These are phyloP conservation scores for Diutina rugosa DNA, from an alignment of 1,139 yeast species.

Conservation along the genomic window DNA sequence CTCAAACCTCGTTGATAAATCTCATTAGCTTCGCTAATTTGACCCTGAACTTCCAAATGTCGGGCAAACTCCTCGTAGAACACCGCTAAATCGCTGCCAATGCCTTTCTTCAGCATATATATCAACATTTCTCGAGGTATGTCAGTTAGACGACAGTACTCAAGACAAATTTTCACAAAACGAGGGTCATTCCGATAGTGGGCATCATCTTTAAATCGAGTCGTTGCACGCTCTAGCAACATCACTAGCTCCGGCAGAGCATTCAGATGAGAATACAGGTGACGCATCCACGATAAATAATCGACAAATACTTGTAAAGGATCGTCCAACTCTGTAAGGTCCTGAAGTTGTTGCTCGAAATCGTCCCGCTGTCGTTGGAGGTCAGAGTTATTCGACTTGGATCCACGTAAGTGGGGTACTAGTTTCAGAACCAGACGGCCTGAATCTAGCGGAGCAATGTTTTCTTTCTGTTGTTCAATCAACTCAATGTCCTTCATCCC, in stretches of 20 bases:
- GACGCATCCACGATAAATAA: conserved; percentile 62
- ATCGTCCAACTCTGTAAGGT: conserved; percentile 58
- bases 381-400: conserved; percentile 5
- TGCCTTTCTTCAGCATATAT: conserved; percentile 60
- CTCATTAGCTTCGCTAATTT: conserved; percentile 46
- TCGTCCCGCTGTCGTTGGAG: conserved; percentile 19
- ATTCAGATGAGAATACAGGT: conserved; percentile 53
- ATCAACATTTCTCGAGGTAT: conserved; percentile 62
- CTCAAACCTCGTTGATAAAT: conserved; percentile 53
- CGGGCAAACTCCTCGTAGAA: conserved; percentile 77
- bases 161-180: conserved; percentile 71
- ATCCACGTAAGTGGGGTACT: conserved; percentile 25
- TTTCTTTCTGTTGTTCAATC: conserved; percentile 48
- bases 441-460: conserved; percentile 52
- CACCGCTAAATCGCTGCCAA: conserved; percentile 55
- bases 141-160: conserved; percentile 57
- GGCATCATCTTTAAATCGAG: conserved; percentile 48
- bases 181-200: conserved; percentile 75
- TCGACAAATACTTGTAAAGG: conserved; percentile 65
- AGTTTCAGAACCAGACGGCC: conserved; percentile 63
- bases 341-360: conserved; percentile 30
- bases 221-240: conserved; percentile 62
- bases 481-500: conserved; percentile 1
- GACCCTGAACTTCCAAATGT: conserved; percentile 41
- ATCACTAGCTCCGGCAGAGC: conserved; percentile 45